A percentile compares a stretch with the other conserved stretches of the same genome.
phyloP scores from a whole-genome alignment of 148 eudicot genomes.

The Selenicereus undatus region DNA sequence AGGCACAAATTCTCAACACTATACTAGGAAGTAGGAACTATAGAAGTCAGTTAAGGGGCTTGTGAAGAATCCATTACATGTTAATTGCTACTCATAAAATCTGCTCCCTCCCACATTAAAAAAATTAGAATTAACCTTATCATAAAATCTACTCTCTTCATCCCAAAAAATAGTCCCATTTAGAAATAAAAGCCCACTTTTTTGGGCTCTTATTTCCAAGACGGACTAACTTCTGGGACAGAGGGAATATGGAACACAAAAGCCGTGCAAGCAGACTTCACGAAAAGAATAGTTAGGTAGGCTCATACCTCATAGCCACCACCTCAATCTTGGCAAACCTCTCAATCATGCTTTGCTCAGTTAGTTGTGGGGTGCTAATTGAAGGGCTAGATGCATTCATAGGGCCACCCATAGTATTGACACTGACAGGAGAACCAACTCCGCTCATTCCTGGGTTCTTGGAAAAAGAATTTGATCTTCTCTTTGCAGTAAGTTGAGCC shows the following conservation, averaged over 20 bases:
- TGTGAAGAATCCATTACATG: too few relatives aligned
- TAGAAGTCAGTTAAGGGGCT: too few relatives aligned
- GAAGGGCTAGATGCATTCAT: conserved; percentile 80
- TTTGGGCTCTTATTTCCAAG: not conserved
- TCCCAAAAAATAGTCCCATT: too few relatives aligned
- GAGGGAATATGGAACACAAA: not conserved
- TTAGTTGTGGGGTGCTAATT: conserved; percentile 51
- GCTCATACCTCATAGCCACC: conserved; percentile 61
- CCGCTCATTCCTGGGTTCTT: conserved; percentile 66
- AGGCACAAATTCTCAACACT: too few relatives aligned
- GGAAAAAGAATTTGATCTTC: conserved; percentile 77
- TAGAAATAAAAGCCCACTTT: too few relatives aligned
- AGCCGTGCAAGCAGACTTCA: not conserved
- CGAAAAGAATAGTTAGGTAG: not conserved
- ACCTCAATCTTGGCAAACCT: conserved; percentile 70
- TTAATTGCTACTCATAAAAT: too few relatives aligned
- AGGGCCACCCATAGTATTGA: conserved; percentile 67
- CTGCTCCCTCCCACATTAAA: too few relatives aligned
- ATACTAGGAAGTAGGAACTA: too few relatives aligned
- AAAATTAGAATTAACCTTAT: too few relatives aligned
- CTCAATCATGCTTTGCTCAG: conserved; percentile 57
- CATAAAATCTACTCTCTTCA: too few relatives aligned
- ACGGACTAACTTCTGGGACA: not conserved
- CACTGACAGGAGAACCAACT: conserved; percentile 88
- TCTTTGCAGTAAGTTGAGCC: conserved; percentile 52